phyloP scores from a whole-genome alignment of 371 early-diverging fungal genomes.

The Mortierella sp. region DNA sequence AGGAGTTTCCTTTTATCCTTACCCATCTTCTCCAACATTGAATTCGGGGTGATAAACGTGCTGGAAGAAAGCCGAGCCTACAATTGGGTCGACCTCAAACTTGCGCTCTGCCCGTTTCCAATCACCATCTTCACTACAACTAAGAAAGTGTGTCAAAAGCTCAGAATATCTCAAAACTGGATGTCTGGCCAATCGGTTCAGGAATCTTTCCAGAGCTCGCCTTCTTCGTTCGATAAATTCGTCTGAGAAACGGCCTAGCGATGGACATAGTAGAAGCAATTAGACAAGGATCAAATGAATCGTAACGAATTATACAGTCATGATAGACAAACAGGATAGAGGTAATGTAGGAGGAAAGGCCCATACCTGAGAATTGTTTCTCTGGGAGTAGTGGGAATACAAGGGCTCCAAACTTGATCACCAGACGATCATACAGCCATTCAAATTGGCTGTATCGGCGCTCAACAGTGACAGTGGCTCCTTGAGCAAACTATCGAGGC shows the following conservation, averaged over 20 bases:
- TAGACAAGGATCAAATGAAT: too few species aligned
- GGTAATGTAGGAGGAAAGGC: too few species aligned
- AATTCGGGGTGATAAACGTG: conserved; percentile 61
- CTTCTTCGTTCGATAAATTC: conserved; percentile 58
- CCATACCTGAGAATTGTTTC: conserved; percentile 56
- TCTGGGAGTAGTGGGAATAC: conserved; percentile 55
- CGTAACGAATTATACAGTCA: too few species aligned
- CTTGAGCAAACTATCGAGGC: conserved; percentile 49
- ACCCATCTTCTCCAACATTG: conserved; percentile 59
- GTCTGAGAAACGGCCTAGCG: conserved; percentile 55
- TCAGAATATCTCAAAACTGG: conserved; percentile 58
- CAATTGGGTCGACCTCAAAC: conserved; percentile 53
- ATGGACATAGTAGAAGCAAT: too few species aligned
- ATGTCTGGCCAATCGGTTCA: conserved; percentile 57
- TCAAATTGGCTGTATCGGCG: conserved; percentile 59
- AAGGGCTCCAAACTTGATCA: conserved; percentile 55
- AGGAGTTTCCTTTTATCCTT: not conserved
- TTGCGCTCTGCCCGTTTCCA: conserved; percentile 54
- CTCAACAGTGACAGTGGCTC: conserved; percentile 55
- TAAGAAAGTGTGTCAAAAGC: conserved; percentile 55
- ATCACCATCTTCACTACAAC: conserved; percentile 56
- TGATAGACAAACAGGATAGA: too few species aligned
- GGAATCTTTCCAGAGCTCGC: conserved; percentile 54
- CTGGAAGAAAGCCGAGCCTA: conserved; percentile 53
- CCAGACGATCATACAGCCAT: conserved; percentile 54